Percentiles rank a stretch among this genome's conserved stretches.
These are phyloP conservation scores for Vaccinium darrowii DNA, from an alignment of 148 eudicot species.

Conservation along the genomic window DNA sequence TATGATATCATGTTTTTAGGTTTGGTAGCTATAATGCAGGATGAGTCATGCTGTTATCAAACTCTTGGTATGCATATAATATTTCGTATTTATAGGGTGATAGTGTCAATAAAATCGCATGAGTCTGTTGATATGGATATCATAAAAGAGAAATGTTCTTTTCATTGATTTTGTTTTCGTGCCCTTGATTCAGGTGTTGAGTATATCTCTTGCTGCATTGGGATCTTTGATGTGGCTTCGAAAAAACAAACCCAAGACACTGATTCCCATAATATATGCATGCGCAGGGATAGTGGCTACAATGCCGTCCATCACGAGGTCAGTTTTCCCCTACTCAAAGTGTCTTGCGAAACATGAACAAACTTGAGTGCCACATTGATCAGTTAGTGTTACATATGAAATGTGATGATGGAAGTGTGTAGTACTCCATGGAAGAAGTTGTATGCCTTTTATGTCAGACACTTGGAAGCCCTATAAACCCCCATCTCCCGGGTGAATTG, in stretches of 20 bases:
- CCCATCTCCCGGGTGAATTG: background rate
- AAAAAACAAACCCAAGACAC: conserved; percentile 87
- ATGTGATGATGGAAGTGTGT: background rate
- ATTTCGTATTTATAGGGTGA: background rate
- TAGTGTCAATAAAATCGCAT: too few species aligned
- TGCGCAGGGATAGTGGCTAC: conserved; percentile 92
- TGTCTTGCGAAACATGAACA: background rate
- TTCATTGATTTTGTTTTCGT: conserved; percentile 17
- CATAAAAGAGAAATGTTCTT: background rate
- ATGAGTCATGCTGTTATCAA: background rate
- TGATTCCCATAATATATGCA: conserved; percentile 83
- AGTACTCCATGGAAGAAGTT: background rate
- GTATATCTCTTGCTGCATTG: conserved; percentile 87
- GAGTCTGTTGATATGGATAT: background rate
- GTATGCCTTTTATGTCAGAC: background rate
- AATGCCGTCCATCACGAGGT: conserved; percentile 97
- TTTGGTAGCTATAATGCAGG: background rate
- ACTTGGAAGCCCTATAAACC: background rate
- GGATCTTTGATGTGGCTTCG: conserved; percentile 99
- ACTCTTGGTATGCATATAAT: background rate
- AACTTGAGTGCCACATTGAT: background rate
- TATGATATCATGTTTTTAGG: conserved; percentile 22
- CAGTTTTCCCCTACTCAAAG: conserved; percentile 9
- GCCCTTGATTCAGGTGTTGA: conserved; percentile 54
- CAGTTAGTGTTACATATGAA: background rate